These are phyloP conservation scores for Pythium biforme DNA, from an alignment of 352 stramenopile species.

Conservation along the genomic window DNA sequence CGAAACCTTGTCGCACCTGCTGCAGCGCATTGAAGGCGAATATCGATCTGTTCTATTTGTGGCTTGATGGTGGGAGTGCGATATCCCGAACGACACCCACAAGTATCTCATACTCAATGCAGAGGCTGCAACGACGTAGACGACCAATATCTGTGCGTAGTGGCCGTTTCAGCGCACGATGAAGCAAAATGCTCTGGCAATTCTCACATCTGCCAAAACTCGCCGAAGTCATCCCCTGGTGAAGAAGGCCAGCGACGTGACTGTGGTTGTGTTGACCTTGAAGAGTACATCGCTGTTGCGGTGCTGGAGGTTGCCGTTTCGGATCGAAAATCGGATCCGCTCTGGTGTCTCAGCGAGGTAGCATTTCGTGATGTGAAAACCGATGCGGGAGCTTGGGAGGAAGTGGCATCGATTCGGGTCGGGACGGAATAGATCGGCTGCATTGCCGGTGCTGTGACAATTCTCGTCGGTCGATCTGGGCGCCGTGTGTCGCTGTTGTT, in stretches of 20 bases:
- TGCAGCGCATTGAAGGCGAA: too few relatives aligned
- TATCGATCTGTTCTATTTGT: too few relatives aligned
- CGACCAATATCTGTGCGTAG: neutral
- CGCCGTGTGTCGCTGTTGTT: neutral
- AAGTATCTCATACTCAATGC: too few relatives aligned
- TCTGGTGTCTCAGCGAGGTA: neutral
- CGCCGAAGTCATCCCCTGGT: slow-evolving; percentile 16
- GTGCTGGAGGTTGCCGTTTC: neutral
- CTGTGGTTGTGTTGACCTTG: neutral
- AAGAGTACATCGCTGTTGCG: neutral
- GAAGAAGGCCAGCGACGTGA: neutral
- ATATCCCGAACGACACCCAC: too few relatives aligned
- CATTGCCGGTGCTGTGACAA: neutral
- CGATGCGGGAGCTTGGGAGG: neutral
- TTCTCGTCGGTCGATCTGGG: neutral
- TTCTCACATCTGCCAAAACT: slow-evolving; percentile 25
- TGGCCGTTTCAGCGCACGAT: neutral
- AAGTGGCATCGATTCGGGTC: neutral
- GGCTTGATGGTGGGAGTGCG: too few relatives aligned
- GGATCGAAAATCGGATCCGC: neutral
- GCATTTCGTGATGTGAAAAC: neutral
- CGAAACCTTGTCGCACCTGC: too few relatives aligned
- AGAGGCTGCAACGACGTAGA: too few relatives aligned
- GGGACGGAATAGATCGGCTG: neutral
- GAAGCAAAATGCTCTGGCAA: neutral